Conservation (phyloP, 148 eudicot genomes). For the Vaccinium macrocarpon region DNA sequence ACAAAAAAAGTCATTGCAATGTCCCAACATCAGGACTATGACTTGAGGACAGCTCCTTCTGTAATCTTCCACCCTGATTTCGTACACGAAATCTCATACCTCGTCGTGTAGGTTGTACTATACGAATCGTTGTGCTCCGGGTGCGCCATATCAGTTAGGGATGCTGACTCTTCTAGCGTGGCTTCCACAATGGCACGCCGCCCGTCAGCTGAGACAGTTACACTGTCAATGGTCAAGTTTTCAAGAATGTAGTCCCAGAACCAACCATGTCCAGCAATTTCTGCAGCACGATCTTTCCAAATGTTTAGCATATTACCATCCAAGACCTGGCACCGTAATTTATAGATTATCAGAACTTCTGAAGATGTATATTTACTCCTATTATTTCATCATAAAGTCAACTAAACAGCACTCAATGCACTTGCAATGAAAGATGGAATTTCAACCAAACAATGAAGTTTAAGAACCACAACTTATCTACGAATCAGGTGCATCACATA, state of each 20-base stretch:
- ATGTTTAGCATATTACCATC: constrained; percentile 90
- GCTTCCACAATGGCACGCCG: constrained; percentile 84
- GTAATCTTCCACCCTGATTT: constrained; percentile 84
- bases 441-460: neutral
- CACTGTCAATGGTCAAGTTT: constrained; percentile 76
- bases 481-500: constrained; percentile 2
- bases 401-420: neutral
- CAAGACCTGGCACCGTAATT: constrained; percentile 50
- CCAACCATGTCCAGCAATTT: constrained; percentile 79
- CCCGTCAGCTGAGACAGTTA: constrained; percentile 76
- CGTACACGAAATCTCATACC: constrained; percentile 72
- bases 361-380: neutral
- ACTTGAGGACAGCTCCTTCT: constrained; percentile 91
- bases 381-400: neutral
- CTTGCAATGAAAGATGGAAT: neutral
- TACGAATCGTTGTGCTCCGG: constrained; percentile 82
- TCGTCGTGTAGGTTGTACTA: constrained; percentile 68
- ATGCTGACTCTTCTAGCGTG: constrained; percentile 83
- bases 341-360: neutral
- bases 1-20: neutral
- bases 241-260: constrained; percentile 68
- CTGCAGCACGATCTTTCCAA: constrained; percentile 78
- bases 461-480: neutral
- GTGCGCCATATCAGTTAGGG: constrained; percentile 56
- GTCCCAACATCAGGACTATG: constrained; percentile 27